Evolutionary conservation across 257 asterid species (phyloP).

Genomic region (Nicotiana tabacum): DNA sequence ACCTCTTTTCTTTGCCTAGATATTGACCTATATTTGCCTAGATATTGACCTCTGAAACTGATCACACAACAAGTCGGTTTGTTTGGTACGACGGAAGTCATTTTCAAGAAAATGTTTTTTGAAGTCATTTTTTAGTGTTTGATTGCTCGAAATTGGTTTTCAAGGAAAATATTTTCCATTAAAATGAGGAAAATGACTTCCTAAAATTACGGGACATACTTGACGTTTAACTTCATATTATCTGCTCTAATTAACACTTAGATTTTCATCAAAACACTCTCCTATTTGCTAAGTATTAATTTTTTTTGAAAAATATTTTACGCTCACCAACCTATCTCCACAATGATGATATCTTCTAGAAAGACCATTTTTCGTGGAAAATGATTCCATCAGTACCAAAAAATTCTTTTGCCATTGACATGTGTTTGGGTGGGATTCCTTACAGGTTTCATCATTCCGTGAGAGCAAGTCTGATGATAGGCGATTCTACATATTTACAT

Average conservation of each 20-base stretch:
- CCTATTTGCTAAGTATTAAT: not conserved
- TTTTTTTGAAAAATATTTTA: not conserved
- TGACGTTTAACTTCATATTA: not conserved
- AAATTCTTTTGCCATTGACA: not conserved
- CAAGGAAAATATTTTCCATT: not conserved
- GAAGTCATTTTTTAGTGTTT: not conserved
- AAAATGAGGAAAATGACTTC: not conserved
- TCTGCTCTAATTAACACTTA: not conserved
- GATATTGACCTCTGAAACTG: too few relatives aligned
- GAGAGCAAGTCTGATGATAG: conserved; percentile 87
- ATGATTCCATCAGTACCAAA: not conserved
- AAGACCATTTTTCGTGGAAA: not conserved
- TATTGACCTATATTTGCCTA: not conserved
- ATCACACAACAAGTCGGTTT: not conserved
- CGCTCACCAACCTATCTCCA: not conserved
- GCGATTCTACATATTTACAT: conserved; percentile 86
- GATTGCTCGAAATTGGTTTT: not conserved
- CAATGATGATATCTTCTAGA: too few relatives aligned
- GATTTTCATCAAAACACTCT: not conserved
- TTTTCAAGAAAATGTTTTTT: not conserved
- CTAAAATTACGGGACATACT: not conserved
- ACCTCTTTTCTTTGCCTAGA: not conserved
- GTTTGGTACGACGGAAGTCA: not conserved
- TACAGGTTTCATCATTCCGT: conserved; percentile 86
- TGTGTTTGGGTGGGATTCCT: not conserved